Evolutionary conservation across 176 grass and related monocot species (phyloP).

Genomic region (Avena eriantha): DNA sequence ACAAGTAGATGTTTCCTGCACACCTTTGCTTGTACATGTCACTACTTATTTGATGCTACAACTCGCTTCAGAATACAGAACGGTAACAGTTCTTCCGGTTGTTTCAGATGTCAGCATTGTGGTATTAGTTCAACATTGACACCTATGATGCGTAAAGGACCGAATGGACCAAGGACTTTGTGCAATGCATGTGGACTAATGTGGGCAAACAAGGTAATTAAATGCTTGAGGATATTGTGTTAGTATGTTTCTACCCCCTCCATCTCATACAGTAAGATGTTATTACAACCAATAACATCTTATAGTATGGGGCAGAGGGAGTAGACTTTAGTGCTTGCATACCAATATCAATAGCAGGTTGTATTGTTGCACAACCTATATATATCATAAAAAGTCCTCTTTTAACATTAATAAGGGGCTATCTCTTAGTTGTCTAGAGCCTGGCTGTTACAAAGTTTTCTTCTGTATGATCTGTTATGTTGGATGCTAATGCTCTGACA

Average conservation of each 20-base stretch:
- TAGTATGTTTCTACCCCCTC: background rate
- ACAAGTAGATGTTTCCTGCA: background rate
- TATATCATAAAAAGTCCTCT: background rate
- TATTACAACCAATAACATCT: too few relatives aligned
- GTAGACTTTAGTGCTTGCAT: background rate
- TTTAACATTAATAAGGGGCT: constrained; percentile 19
- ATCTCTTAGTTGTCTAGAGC: background rate
- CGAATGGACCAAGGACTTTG: constrained; percentile 89
- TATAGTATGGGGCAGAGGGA: too few relatives aligned
- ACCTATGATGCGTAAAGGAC: constrained; percentile 98
- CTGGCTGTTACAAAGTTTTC: background rate
- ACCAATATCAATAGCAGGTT: background rate
- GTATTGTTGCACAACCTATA: background rate
- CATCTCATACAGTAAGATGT: too few relatives aligned
- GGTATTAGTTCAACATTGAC: constrained; percentile 64
- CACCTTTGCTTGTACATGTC: background rate
- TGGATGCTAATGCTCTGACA: background rate
- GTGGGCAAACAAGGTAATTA: constrained; percentile 97
- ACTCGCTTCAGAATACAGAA: constrained; percentile 10
- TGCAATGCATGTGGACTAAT: constrained; percentile 98
- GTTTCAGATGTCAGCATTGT: constrained; percentile 92
- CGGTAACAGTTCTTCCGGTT: background rate
- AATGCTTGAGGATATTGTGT: constrained; percentile 10
- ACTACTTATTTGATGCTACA: background rate
- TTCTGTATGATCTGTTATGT: background rate